These are phyloP conservation scores for Phyllostachys edulis DNA, from an alignment of 176 grass and related monocot genomes.

Conservation along the genomic window DNA sequence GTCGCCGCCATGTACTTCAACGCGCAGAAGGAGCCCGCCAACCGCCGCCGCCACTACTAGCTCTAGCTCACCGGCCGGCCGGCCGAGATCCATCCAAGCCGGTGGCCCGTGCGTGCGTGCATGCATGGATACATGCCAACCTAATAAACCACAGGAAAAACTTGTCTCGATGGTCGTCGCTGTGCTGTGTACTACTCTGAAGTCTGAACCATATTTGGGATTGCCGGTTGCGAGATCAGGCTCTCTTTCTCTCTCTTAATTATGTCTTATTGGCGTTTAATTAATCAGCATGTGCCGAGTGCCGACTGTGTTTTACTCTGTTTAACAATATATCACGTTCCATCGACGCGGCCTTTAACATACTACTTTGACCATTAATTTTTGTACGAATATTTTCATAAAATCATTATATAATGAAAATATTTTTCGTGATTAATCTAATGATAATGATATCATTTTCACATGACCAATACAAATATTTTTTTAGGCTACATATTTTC, in stretches of 20 bases:
- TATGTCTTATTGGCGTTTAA: not conserved
- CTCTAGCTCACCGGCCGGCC: not conserved
- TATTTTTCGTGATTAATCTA: no score
- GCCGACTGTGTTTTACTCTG: no score
- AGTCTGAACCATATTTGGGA: not conserved
- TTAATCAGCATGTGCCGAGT: not conserved
- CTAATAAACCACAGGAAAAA: not conserved
- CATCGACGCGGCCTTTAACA: no score
- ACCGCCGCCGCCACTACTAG: constrained; percentile 48
- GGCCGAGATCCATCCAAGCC: not conserved
- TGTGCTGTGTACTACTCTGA: not conserved
- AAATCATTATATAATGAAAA: no score
- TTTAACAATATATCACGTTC: no score
- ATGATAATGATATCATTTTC: no score
- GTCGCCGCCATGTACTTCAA: constrained; percentile 84
- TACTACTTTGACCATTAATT: no score
- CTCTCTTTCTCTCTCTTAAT: not conserved
- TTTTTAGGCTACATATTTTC: no score
- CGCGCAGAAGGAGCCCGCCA: constrained; percentile 70
- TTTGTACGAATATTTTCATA: no score
- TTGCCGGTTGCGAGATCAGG: not conserved
- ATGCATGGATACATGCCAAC: not conserved
- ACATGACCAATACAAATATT: no score
- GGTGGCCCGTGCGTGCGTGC: not conserved
- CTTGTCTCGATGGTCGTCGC: not conserved